A percentile compares a stretch with the other conserved stretches of the same genome.
These are phyloP conservation scores for Dendrothele bispora DNA, from an alignment of 768 basidiomycete species.

Conservation along the genomic window DNA sequence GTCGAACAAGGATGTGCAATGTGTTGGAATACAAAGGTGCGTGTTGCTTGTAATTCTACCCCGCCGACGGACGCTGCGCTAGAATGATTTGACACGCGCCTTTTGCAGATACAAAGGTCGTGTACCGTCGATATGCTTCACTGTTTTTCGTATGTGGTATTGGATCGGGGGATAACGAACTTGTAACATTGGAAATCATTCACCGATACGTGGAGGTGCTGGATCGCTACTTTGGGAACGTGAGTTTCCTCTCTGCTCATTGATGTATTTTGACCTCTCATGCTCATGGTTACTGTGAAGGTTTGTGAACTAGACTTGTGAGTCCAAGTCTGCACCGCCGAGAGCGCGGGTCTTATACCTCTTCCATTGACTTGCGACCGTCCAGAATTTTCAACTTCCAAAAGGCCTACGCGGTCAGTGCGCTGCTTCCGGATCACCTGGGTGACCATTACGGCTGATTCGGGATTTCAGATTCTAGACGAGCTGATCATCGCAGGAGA, in stretches of 20 bases:
- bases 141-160: conserved; percentile 94
- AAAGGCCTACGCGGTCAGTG: conserved; percentile 82
- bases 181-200: conserved; percentile 88
- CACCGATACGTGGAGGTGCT: conserved; percentile 95
- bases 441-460: conserved; percentile 13
- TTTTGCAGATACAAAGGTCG: conserved; percentile 73
- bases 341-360: conserved; percentile 3
- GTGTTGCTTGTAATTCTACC: conserved; percentile 35
- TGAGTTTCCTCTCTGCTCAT: conserved; percentile 36
- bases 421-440: conserved; percentile 15
- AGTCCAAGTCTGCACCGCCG: conserved; percentile 21
- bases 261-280: neutral
- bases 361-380: neutral
- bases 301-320: conserved; percentile 93
- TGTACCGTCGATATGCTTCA: conserved; percentile 94
- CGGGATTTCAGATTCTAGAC: conserved; percentile 73
- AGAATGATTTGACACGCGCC: conserved; percentile 20
- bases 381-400: conserved; percentile 95
- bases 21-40: conserved; percentile 95
- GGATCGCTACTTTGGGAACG: conserved; percentile 89
- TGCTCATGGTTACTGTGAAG: conserved; percentile 43
- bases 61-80: neutral
- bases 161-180: conserved; percentile 83
- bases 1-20: conserved; percentile 92
- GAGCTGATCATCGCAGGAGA: conserved; percentile 94